A percentile compares a stretch with the other conserved stretches of the same genome.
phyloP scores from a whole-genome alignment of 2,329 filamentous ascomycete species.

The Blastomyces gilchristii region DNA sequence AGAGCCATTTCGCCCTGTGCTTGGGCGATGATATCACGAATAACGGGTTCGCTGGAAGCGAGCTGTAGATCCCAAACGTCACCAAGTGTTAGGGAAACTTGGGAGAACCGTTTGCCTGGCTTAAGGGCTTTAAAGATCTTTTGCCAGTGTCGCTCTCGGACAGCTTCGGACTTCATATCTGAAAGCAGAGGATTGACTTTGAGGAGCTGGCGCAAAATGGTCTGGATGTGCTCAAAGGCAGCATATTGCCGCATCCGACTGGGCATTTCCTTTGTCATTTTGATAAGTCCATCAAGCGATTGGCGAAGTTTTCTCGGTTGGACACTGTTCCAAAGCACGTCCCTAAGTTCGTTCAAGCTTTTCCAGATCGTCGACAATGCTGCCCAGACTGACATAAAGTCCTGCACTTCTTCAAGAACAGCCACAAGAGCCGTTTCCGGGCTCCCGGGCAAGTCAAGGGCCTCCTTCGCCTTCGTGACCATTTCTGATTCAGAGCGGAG shows the following conservation, averaged over 20 bases:
- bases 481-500: slow-evolving; percentile 83
- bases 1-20: slow-evolving; percentile 97
- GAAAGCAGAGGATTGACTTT: slow-evolving; percentile 83
- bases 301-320: slow-evolving; percentile 87
- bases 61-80: slow-evolving; percentile 98
- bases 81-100: slow-evolving; percentile 89
- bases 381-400: slow-evolving; percentile 98
- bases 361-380: slow-evolving; percentile 94
- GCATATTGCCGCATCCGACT: slow-evolving; percentile 98
- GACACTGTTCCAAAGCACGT: slow-evolving; percentile 88
- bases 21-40: slow-evolving; percentile 87
- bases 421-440: slow-evolving; percentile 71
- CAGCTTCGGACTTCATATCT: slow-evolving; percentile 91
- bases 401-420: slow-evolving; percentile 89
- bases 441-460: slow-evolving; percentile 74
- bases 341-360: slow-evolving; percentile 84
- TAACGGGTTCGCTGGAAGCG: slow-evolving; percentile 71
- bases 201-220: slow-evolving; percentile 72
- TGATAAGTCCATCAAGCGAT: slow-evolving; percentile 82
- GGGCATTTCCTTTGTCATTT: slow-evolving; percentile 98
- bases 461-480: slow-evolving; percentile 94
- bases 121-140: slow-evolving; percentile 96
- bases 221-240: slow-evolving; percentile 98
- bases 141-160: slow-evolving; percentile 91
- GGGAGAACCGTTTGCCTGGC: slow-evolving; percentile 86